Conservation (phyloP, 768 basidiomycete genomes). For the Pisolithus marmoratus region DNA sequence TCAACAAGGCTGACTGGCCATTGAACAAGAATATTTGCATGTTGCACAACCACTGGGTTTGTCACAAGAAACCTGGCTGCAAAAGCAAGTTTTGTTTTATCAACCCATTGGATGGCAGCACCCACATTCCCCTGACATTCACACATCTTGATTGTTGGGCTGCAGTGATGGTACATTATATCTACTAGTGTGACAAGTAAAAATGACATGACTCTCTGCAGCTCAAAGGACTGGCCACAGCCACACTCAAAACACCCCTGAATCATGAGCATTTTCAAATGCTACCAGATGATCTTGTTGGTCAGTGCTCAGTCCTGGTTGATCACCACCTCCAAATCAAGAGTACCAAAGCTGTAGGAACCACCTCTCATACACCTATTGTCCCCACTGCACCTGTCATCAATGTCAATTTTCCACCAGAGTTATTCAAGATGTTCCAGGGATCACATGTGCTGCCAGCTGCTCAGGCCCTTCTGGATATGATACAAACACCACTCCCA, state of each 20-base stretch:
- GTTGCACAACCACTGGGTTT: background rate
- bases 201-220: background rate
- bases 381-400: too few relatives aligned
- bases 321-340: too few relatives aligned
- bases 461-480: too few relatives aligned
- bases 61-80: constrained; percentile 3
- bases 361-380: too few relatives aligned
- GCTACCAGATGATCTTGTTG: background rate
- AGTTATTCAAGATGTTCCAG: too few relatives aligned
- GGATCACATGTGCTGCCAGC: too few relatives aligned
- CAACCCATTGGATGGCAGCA: too few relatives aligned
- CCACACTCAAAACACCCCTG: background rate
- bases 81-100: too few relatives aligned
- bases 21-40: background rate
- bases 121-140: background rate
- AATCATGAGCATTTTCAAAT: constrained; percentile 1
- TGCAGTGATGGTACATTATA: background rate
- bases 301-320: background rate
- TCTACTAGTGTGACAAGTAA: background rate
- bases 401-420: too few relatives aligned
- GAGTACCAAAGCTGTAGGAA: too few relatives aligned
- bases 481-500: too few relatives aligned
- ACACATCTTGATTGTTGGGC: constrained; percentile 1
- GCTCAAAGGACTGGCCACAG: too few relatives aligned
- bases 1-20: background rate